Conservation (phyloP, 2,329 filamentous ascomycete species). For the Madurella mycetomatis region DNA sequence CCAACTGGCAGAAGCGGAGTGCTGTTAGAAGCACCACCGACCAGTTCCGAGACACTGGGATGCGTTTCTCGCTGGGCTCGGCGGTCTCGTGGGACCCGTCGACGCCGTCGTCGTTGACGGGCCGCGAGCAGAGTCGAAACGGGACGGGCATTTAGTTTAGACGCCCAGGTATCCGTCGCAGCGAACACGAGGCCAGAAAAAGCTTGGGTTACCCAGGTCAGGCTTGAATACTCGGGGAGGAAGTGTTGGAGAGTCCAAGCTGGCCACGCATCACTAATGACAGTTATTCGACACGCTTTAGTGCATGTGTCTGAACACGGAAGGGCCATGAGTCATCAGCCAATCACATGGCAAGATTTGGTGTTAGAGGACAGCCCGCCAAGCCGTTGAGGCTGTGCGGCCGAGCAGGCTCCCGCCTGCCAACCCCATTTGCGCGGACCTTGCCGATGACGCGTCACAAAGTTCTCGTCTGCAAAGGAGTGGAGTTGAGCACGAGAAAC, state of each 20-base stretch:
- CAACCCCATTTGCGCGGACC: slow-evolving; percentile 16
- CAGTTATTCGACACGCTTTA: too few species aligned
- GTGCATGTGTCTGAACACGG: too few species aligned
- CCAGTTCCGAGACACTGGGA: slow-evolving; percentile 13
- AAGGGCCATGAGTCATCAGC: too few species aligned
- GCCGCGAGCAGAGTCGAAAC: neutral
- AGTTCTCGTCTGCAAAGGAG: neutral
- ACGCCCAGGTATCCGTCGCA: neutral
- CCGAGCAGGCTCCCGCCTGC: neutral
- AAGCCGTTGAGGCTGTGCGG: slow-evolving; percentile 16
- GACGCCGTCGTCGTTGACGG: neutral
- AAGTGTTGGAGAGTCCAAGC: too few species aligned
- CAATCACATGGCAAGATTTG: neutral
- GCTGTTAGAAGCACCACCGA: slow-evolving; percentile 15
- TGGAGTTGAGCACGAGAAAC: neutral
- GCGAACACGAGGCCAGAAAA: neutral
- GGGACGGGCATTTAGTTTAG: neutral
- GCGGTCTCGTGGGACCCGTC: neutral
- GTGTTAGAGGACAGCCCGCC: too few species aligned
- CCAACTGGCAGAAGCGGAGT: slow-evolving; percentile 24
- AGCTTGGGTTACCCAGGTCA: neutral
- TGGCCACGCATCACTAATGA: too few species aligned
- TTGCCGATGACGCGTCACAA: slow-evolving; percentile 27
- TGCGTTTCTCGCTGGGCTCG: slow-evolving; percentile 13
- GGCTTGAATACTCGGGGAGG: neutral